Evolutionary conservation across 371 early-diverging fungal species (phyloP), one percentile per base, ranked within the genome.

Genomic region (Mucor saturninus): DNA sequence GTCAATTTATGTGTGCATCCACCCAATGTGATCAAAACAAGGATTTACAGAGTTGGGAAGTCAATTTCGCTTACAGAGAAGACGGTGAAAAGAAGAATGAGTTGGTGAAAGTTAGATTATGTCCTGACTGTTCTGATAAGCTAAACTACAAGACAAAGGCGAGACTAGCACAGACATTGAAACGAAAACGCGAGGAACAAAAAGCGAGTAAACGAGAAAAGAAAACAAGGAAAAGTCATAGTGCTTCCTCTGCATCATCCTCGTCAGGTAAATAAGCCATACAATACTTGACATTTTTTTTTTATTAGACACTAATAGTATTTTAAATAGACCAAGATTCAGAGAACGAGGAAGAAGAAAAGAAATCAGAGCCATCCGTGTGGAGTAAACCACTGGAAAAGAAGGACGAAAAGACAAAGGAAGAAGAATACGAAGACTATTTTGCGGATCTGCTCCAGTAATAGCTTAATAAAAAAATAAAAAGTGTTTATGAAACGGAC

Each of bases 21-120:
- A 75, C 88, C 5, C 62, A 73, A 13, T 91, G 92, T 60, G 75
- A 78, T 5, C 67, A 65, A 26, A 71, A 72, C 2, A 43, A 72
- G 1, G 62, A 70, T 0, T 67, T 94, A 32, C 72, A 82, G 54
- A 87, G 90, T 46, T 95, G 95, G 95, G 95, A 94, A 64, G 91
- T 94, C 35, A 91, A 91, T 59, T 95, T 95, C 73, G 91, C 81
- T 3, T 94, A 94, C 68, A 64, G 85, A 21, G 94, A 95, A 67
- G 76, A 79, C 50, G 86, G 71, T 0, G 80, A 83, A 56, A 81
- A 85, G 64, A 92, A 92, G 69, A 91, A 91, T 58, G 94, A 92
- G 11, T 71, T 95, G 45, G 93, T 93, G 57, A 93, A 93, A 64
- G 72, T 93, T 32, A 80, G 94, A 55, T 75, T 93, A 4, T 93